Evolutionary conservation across 1,139 yeast species (phyloP), one percentile per base, ranked within the genome.

Genomic region (Zygoascus sp.): DNA sequence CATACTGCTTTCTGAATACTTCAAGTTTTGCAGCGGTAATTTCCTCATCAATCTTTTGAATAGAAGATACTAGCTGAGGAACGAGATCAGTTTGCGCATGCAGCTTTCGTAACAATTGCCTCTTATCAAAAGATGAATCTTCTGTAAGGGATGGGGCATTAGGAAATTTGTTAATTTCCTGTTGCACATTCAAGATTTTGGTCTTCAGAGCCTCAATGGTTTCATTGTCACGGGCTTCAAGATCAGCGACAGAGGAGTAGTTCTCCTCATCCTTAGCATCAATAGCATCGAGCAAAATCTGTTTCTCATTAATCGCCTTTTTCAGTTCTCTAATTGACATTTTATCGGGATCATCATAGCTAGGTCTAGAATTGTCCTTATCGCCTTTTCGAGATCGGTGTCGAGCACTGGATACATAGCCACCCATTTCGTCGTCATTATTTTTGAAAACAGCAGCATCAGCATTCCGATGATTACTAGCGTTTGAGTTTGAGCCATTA

Each of bases 11-110:
- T 56, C 82, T 79, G 59, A 77, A 79, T 19, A 83, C 58, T 55
- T 83, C 86, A 43, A 85, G 68, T 58, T 83, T 86, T 5, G 81
- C 75, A 20, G 71, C 68, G n/a, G 86, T 78, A 52, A 90, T 83
- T 43, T 82, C 80, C 21, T 75, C 77, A 55, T 87, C 95, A 22
- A 83, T 74, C 16, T 72, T 59, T 46, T 78, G 70, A 42, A 92
- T 83, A 42, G 77, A 75, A 5, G 77, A 67, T 35, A 89, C 77
- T 48, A 92, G 69, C 39, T 68, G 68, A 1, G 97, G 95, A 32
- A 89, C 81, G 53, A 74, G 75, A 49, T 81, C 86, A 11, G 86
- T 77, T 48, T 84, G 73, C 17, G 66, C 67, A 54, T 77, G 76
- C 50, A 85, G 73, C 55, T 74, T 76, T 7, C 68, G 62, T 39